Base-by-base conservation (phyloP, 352 stramenopile species). In the Pythium myriotylum region DNA sequence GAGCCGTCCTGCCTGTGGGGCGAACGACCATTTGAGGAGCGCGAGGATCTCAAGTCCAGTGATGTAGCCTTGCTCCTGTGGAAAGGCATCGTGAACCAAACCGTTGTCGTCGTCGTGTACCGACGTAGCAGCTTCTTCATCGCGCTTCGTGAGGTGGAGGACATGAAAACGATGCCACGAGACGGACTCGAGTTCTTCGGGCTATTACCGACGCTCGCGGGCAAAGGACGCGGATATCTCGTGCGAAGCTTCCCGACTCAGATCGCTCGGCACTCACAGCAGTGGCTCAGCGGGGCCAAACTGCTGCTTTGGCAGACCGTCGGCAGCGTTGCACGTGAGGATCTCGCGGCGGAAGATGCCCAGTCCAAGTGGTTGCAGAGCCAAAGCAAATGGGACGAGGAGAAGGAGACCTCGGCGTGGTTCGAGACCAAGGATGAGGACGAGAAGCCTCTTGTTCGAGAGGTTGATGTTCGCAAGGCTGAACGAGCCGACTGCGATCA, bases 261-360 rank as follows among this genome's bases (percentile, higher is more conserved):
- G 16, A 52, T 55, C 23, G 45, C 57, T 13, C 46, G 41, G 8
- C 39, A 29, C 13, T 73, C 39, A 0, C 50, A 76, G 1, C 29
- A 63, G 17, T 90, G 80, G 78, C 62, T 90, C 19, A 61, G 59
- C 20, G 71, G 65, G 9, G 74, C 76, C 0, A 90, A 86, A 56
- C 47, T 88, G 0, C 29, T 88, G 26, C 69, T 90, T 0, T 90
- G 80, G 77, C 80, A 89, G 47, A 89, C 80, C 1, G 76, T 49
- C 35, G 55, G 23, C 41, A 89, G 80, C 58, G 59, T 89, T 4
- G 76, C 70, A 6, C 77, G 76, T 7, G 80, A 89, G 35, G 73
- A 81, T 10, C 40, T 73, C 10, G 59, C 60, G 1, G 75, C 81
- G 26, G 57, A 68, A 20, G 61, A 80, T 47, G 56, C 74, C 0